Evolutionary conservation across 2,329 filamentous ascomycete species (phyloP).

Genomic region (Chaetomium sp.): DNA sequence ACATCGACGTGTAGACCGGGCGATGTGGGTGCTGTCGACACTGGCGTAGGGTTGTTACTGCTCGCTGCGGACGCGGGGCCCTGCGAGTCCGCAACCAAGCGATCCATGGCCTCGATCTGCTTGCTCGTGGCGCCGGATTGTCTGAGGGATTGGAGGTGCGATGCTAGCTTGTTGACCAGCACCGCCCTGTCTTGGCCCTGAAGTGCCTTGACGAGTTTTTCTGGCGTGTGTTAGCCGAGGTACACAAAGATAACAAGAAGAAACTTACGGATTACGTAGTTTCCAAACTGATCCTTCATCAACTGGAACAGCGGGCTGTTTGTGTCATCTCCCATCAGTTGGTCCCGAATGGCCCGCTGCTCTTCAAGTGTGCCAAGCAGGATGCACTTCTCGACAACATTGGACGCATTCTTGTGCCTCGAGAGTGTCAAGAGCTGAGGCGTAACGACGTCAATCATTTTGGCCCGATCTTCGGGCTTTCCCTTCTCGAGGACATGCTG

Average conservation of each 20-base stretch:
- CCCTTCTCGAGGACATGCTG: slow-evolving; percentile 88
- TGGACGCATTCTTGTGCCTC: slow-evolving; percentile 95
- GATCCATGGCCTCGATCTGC: slow-evolving; percentile 66
- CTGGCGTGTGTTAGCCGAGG: slow-evolving; percentile 49
- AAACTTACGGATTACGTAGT: slow-evolving; percentile 92
- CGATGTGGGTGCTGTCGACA: slow-evolving; percentile 38
- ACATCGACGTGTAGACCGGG: slow-evolving; percentile 49
- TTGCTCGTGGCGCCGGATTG: slow-evolving; percentile 63
- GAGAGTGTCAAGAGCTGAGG: slow-evolving; percentile 73
- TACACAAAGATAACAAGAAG: neutral
- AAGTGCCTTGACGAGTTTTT: slow-evolving; percentile 73
- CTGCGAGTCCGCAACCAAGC: slow-evolving; percentile 46
- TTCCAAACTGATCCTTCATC: slow-evolving; percentile 90
- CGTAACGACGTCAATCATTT: slow-evolving; percentile 74
- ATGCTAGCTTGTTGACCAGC: slow-evolving; percentile 65
- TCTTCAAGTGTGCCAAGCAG: slow-evolving; percentile 69
- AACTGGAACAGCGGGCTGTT: slow-evolving; percentile 71
- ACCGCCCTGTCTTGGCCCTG: slow-evolving; percentile 60
- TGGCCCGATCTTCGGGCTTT: slow-evolving; percentile 68
- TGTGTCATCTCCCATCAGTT: slow-evolving; percentile 66
- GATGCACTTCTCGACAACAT: slow-evolving; percentile 94
- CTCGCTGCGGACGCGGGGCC: slow-evolving; percentile 25
- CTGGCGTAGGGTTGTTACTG: slow-evolving; percentile 36
- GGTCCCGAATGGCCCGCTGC: slow-evolving; percentile 66
- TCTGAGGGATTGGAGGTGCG: slow-evolving; percentile 63